phyloP scores from a whole-genome alignment of 441 rosid species.

The Erysimum cheiri region DNA sequence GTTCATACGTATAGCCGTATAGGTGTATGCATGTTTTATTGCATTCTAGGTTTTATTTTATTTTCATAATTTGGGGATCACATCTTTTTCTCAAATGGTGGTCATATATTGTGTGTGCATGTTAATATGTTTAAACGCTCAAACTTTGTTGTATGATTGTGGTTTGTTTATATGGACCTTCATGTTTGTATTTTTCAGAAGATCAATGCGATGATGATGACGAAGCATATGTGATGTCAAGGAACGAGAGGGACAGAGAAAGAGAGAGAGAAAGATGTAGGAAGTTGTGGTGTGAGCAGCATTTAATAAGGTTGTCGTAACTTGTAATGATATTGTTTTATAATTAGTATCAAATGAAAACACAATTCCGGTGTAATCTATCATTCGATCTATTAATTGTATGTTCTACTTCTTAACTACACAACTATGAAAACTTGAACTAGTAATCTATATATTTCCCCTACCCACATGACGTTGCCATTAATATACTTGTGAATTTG shows the following conservation, averaged over 20 bases:
- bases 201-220: not conserved
- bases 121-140: too few relatives aligned
- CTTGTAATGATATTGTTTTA: too few relatives aligned
- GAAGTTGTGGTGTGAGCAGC: not conserved
- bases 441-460: too few relatives aligned
- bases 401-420: not conserved
- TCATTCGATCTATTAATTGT: not conserved
- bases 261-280: not conserved
- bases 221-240: conserved; percentile 1
- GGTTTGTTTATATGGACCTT: not conserved
- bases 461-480: too few relatives aligned
- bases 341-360: too few relatives aligned
- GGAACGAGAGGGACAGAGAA: not conserved
- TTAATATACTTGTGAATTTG: too few relatives aligned
- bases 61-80: not conserved
- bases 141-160: not conserved
- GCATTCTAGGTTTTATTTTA: too few relatives aligned
- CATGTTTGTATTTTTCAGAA: not conserved
- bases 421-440: not conserved
- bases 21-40: not conserved
- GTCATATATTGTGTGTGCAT: too few relatives aligned
- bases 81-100: not conserved
- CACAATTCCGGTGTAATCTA: too few relatives aligned
- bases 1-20: not conserved
- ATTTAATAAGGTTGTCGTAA: too few relatives aligned